phyloP scores from a whole-genome alignment of 805 yeast species.

The Aciculoconidium aculeatum region DNA sequence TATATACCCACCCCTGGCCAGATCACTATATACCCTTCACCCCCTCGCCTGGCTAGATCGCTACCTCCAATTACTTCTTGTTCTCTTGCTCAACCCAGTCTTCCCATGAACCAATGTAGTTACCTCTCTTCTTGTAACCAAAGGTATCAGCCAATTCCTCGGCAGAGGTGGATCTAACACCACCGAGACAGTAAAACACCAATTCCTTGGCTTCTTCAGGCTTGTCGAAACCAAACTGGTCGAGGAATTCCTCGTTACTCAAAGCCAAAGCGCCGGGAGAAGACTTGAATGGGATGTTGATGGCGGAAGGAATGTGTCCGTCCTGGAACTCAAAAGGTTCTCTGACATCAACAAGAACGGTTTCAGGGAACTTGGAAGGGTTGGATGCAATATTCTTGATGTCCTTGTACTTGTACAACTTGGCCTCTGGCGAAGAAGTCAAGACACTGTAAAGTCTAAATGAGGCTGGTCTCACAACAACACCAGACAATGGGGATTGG shows the following conservation, averaged over 20 bases:
- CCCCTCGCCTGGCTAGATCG: no score
- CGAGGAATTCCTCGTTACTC: constrained; percentile 70
- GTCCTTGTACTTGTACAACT: constrained; percentile 46
- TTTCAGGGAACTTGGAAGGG: constrained; percentile 37
- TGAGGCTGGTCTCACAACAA: no score
- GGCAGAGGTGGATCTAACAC: constrained; percentile 85
- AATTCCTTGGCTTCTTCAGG: constrained; percentile 68
- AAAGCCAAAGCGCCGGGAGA: constrained; percentile 90
- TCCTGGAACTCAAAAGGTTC: constrained; percentile 75
- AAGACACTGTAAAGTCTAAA: constrained; percentile 32
- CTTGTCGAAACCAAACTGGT: constrained; percentile 74
- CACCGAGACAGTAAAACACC: constrained; percentile 88
- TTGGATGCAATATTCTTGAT: constrained; percentile 39
- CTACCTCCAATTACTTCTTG: no score
- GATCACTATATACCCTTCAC: no score
- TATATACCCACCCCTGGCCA: no score
- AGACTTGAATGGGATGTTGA: constrained; percentile 84
- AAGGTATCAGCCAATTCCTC: constrained; percentile 87
- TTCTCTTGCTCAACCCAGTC: constrained; percentile 63
- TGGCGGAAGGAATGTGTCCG: constrained; percentile 78
- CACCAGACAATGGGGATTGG: no score
- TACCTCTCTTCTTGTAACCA: constrained; percentile 80
- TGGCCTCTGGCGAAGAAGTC: constrained; percentile 37
- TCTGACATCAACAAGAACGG: constrained; percentile 79
- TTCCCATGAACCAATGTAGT: constrained; percentile 79